phyloP scores from a whole-genome alignment of 176 grass and related monocot species.

The Oryza officinalis region DNA sequence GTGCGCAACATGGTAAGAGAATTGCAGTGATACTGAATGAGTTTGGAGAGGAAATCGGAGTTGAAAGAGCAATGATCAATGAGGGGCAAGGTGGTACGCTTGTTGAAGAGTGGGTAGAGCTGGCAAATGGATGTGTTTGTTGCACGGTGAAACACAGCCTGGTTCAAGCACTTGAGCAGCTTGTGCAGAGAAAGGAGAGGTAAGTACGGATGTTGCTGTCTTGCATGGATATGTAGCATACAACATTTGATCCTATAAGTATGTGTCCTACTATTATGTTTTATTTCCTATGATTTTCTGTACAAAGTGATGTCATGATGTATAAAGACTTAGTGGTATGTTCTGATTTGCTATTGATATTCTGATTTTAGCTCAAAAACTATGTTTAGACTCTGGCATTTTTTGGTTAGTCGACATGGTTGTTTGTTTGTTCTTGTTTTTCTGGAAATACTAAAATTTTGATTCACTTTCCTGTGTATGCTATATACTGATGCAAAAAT shows the following conservation, averaged over 20 bases:
- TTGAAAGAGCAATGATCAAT: slow-evolving; percentile 97
- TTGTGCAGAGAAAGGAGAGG: slow-evolving; percentile 90
- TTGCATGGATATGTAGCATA: background rate
- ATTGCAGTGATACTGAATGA: slow-evolving; percentile 93
- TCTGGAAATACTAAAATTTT: background rate
- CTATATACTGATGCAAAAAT: background rate
- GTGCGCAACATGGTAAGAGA: slow-evolving; percentile 81
- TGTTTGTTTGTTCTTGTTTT: slow-evolving; percentile 11
- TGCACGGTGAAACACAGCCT: slow-evolving; percentile 94
- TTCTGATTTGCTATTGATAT: slow-evolving; percentile 2
- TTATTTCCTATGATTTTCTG: slow-evolving; percentile 9
- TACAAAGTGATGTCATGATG: background rate
- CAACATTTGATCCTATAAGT: background rate
- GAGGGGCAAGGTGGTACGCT: slow-evolving; percentile 84
- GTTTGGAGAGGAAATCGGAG: slow-evolving; percentile 94
- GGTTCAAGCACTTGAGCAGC: slow-evolving; percentile 95
- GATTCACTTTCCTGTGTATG: background rate
- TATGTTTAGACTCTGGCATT: background rate
- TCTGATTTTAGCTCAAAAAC: background rate
- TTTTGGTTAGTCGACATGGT: slow-evolving; percentile 10
- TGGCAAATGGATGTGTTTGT: slow-evolving; percentile 96
- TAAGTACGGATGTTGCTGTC: slow-evolving; percentile 32
- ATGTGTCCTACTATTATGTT: background rate
- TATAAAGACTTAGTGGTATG: background rate
- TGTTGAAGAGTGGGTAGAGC: slow-evolving; percentile 96